A percentile compares a stretch with the other conserved stretches of the same genome.
Conservation (phyloP, 169 alveolate genomes). For the Theileria orientalis region DNA sequence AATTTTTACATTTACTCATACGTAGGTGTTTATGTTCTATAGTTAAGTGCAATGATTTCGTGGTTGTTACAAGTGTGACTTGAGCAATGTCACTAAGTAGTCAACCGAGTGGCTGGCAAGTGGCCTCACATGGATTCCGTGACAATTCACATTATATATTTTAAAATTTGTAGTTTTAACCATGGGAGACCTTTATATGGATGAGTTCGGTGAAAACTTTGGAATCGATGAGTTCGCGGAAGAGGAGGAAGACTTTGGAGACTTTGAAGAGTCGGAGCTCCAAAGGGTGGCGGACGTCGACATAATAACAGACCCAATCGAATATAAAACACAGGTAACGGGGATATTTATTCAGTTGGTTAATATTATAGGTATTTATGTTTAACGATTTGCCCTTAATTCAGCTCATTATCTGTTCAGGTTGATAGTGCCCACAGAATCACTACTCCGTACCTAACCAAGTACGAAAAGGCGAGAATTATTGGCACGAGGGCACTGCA, state of each 20-base stretch:
- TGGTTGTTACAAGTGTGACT: background rate
- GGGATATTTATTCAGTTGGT: background rate
- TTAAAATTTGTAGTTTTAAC: background rate
- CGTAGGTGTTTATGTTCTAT: background rate
- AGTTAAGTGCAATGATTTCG: background rate
- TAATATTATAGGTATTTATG: background rate
- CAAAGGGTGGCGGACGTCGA: slow-evolving; percentile 67
- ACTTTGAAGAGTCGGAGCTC: slow-evolving; percentile 69
- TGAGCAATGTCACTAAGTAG: background rate
- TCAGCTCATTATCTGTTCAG: slow-evolving; percentile 18
- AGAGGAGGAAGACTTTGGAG: slow-evolving; percentile 75
- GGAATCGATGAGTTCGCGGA: slow-evolving; percentile 78
- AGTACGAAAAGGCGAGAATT: slow-evolving; percentile 98
- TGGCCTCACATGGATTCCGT: background rate
- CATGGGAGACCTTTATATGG: slow-evolving; percentile 68
- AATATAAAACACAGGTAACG: slow-evolving; percentile 52
- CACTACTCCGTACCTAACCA: slow-evolving; percentile 94
- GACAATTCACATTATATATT: background rate
- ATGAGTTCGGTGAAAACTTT: slow-evolving; percentile 77
- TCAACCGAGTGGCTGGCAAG: too few species aligned
- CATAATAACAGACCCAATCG: slow-evolving; percentile 65
- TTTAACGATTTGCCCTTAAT: background rate
- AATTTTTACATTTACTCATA: background rate
- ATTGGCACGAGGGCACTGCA: slow-evolving; percentile 99
- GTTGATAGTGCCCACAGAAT: slow-evolving; percentile 78